A percentile compares a stretch with the other conserved stretches of the same genome.
Conservation (phyloP, 345 rosid genomes). For the Firmiana major region DNA sequence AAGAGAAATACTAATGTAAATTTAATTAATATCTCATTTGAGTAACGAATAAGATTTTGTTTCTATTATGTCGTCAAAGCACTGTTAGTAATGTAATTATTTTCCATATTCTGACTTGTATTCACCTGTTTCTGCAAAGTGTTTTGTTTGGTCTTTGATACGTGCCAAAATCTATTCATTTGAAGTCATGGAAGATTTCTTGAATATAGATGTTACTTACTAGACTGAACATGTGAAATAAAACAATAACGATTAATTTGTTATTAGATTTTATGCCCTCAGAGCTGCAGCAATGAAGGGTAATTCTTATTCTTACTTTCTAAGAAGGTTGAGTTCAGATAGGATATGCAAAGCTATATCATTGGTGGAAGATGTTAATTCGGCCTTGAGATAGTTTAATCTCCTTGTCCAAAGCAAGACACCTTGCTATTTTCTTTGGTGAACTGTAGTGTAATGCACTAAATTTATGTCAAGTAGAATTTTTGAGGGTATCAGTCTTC, state of each 20-base stretch:
- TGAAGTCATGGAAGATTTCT: neutral
- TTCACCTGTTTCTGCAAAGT: neutral
- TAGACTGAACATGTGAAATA: neutral
- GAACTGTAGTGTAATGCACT: too few species aligned
- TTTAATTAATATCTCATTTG: too few species aligned
- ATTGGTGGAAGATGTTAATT: neutral
- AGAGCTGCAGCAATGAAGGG: neutral
- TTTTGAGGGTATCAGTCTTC: neutral
- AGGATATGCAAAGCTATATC: neutral
- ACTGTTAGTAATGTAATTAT: neutral
- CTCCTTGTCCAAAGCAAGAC: neutral
- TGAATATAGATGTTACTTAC: neutral
- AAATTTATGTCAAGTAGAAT: too few species aligned
- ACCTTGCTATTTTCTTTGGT: neutral
- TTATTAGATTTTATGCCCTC: neutral
- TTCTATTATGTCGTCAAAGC: too few species aligned
- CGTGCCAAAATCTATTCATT: neutral
- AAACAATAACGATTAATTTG: neutral
- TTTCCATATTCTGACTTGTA: neutral
- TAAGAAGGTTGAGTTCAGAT: neutral
- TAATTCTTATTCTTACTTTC: neutral
- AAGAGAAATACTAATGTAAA: too few species aligned
- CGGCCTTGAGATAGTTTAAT: neutral
- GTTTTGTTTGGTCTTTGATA: neutral
- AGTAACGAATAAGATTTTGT: too few species aligned